Evolutionary conservation across 257 asterid genomes (phyloP), one percentile per base, ranked within the genome.

Genomic region (Cinchona pubescens): DNA sequence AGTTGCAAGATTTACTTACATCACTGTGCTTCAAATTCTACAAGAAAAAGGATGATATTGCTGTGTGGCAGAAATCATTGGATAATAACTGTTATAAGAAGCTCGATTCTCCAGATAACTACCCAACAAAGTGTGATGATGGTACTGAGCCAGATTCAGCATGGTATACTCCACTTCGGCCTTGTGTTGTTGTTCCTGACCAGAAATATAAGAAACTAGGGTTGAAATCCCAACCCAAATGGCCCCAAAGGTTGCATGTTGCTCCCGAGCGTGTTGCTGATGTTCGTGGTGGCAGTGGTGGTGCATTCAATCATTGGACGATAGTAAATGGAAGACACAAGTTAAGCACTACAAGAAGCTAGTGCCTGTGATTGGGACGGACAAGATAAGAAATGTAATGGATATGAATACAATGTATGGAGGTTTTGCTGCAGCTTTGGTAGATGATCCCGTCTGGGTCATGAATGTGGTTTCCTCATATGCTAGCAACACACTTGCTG

Each of bases 141-240:
- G 97, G 99, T 34, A 90, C 97, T 10, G 99, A 94, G 75, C 94
- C 97, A 12, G 99, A 94, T 73, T 88, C 99, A 0, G 99, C 99
- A 1, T 94, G 99, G 99, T 94, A 94, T 85, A 91, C 96, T 73
- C 99, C 99, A 5, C 91, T 94, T 7, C 81, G 99, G 49, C 92
- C 96, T 6, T 94, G 99, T 68, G 96, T 92, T 2, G 99, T 92
- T 40, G 86, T 84, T 49, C 96, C 97, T 21, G 82, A 86, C 82
- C 88, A 76, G 19, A 84, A 86, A 82, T 79, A 80, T 81, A 92
- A 86, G 82, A 84, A 87, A 32, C 23, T 85, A 14, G 84, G 88
- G 29, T 76, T 94, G 60, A 85, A 89, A 62, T 71, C 92, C 64
- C 92, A 92, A n/a, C 81, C 91, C 16, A 92, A 94, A 76, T 94